Percentiles rank a stretch among this genome's conserved stretches.
Evolutionary conservation across 441 rosid genomes (phyloP).

Genomic region (Mallotus repandus): DNA sequence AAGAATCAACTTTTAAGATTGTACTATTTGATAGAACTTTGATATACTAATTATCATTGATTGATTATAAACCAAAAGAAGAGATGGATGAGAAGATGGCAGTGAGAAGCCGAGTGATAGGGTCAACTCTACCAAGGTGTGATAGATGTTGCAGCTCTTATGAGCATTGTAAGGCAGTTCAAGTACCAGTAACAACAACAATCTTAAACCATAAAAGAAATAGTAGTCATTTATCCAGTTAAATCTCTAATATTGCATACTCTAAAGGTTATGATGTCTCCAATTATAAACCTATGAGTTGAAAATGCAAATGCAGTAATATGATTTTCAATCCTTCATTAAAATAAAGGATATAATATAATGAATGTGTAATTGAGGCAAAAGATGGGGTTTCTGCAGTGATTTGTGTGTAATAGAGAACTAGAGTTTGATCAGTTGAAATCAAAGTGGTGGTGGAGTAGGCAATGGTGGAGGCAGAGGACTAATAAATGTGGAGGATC

Average conservation of each 20-base stretch:
- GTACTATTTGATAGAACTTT: neutral
- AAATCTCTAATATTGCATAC: slow-evolving; percentile 33
- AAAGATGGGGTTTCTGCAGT: too few relatives aligned
- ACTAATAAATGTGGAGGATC: too few relatives aligned
- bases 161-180: slow-evolving; percentile 77
- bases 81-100: slow-evolving; percentile 31
- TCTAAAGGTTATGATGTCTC: slow-evolving; percentile 64
- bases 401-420: too few relatives aligned
- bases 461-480: too few relatives aligned
- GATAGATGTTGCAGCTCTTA: slow-evolving; percentile 70
- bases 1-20: neutral
- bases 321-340: slow-evolving; percentile 64
- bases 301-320: slow-evolving; percentile 97
- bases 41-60: neutral
- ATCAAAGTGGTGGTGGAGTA: too few relatives aligned
- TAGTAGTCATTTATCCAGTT: slow-evolving; percentile 26
- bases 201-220: slow-evolving; percentile 24
- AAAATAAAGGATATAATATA: slow-evolving; percentile 17
- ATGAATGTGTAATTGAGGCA: neutral
- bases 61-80: slow-evolving; percentile 27
- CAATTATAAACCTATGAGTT: slow-evolving; percentile 92
- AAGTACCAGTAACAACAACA: slow-evolving; percentile 65
- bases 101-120: slow-evolving; percentile 49
- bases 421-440: too few relatives aligned
- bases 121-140: slow-evolving; percentile 91